Conservation (phyloP, 176 grass and related monocot species). For the Oryza brachyantha region DNA sequence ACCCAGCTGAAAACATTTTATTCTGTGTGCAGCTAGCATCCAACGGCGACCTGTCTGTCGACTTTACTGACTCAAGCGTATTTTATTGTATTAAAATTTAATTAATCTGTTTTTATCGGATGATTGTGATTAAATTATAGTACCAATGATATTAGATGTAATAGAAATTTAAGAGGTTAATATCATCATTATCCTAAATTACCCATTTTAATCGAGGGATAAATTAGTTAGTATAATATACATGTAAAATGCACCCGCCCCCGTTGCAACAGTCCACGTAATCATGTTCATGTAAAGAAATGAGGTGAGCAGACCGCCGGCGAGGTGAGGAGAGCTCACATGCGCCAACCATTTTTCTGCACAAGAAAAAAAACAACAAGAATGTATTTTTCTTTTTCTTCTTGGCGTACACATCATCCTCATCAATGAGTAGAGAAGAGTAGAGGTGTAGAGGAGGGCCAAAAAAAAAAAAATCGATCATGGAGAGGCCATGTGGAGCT, state of each 20-base stretch:
- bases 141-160: too few relatives aligned
- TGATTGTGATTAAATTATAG: too few relatives aligned
- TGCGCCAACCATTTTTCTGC: constrained; percentile 1
- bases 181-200: too few relatives aligned
- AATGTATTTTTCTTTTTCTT: background rate
- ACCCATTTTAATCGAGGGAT: too few relatives aligned
- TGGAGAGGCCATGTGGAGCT: constrained; percentile 22
- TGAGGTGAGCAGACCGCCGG: constrained; percentile 11
- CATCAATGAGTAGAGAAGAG: background rate
- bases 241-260: too few relatives aligned
- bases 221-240: too few relatives aligned
- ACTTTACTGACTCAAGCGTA: too few relatives aligned
- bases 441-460: background rate
- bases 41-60: background rate
- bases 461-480: constrained; percentile 37
- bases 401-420: background rate
- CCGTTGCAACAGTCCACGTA: background rate
- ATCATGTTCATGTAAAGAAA: background rate
- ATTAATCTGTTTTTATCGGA: too few relatives aligned
- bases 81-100: too few relatives aligned
- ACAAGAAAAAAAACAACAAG: background rate
- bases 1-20: background rate
- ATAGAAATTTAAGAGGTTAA: too few relatives aligned
- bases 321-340: constrained; percentile 19
- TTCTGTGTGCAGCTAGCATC: background rate